Evolutionary conservation across 148 eudicot species (phyloP).

Genomic region (Vaccinium vitisidaea): DNA sequence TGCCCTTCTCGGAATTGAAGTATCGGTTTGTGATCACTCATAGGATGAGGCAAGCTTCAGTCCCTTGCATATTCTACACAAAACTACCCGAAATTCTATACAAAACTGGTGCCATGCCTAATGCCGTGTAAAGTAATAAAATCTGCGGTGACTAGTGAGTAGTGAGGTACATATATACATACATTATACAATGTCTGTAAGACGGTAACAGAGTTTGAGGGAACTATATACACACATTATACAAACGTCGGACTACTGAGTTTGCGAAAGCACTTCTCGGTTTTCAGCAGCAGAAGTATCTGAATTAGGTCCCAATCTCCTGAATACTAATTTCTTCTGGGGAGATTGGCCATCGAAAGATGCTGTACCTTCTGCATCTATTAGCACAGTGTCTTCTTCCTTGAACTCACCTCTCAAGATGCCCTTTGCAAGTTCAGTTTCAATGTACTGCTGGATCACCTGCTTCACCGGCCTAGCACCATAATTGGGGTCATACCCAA

Average conservation of each 20-base stretch:
- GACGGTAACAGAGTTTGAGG: not conserved
- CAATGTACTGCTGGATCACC: constrained; percentile 81
- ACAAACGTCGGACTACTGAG: constrained; percentile 7
- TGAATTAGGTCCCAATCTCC: constrained; percentile 38
- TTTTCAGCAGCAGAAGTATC: constrained; percentile 35
- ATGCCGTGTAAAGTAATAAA: not conserved
- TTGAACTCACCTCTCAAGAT: constrained; percentile 87
- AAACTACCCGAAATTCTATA: not conserved
- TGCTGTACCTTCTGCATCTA: constrained; percentile 77
- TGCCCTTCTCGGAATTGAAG: not conserved
- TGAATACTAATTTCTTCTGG: constrained; percentile 70
- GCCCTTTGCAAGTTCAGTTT: constrained; percentile 91
- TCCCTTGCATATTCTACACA: not conserved
- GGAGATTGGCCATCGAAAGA: constrained; percentile 83
- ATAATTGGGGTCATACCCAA: constrained; percentile 94
- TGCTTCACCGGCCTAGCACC: constrained; percentile 95
- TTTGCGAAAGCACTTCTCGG: constrained; percentile 46
- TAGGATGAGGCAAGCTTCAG: not conserved
- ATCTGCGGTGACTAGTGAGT: too few relatives aligned
- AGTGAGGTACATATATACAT: not conserved
- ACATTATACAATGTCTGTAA: not conserved
- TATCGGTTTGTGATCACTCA: too few relatives aligned
- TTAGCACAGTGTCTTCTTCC: constrained; percentile 67
- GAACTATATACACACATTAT: not conserved
- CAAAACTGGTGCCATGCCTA: not conserved